These are phyloP conservation scores for Penicillium goetzii DNA, from an alignment of 495 filamentous ascomycete genomes.

Conservation along the genomic window DNA sequence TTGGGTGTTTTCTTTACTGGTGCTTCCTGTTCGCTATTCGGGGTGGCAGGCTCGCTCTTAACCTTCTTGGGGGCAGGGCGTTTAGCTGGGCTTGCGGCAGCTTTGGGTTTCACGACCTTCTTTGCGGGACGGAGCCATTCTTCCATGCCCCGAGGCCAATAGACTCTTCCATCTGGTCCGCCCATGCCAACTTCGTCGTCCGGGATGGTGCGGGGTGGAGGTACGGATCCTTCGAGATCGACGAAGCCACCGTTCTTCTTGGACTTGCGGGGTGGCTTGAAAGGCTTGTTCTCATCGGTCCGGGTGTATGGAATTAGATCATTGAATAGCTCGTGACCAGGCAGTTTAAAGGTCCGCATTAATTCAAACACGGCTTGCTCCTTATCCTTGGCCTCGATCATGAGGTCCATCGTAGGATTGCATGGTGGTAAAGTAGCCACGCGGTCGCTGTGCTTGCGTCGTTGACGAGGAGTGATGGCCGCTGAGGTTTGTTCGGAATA, in stretches of 20 bases:
- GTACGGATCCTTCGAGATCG: conserved; percentile 52
- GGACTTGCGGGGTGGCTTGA: conserved; percentile 53
- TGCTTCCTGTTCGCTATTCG: conserved; percentile 21
- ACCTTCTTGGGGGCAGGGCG: conserved; percentile 27
- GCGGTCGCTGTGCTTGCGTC: conserved; percentile 82
- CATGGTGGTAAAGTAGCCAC: conserved; percentile 82
- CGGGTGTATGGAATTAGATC: conserved; percentile 79
- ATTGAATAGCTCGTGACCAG: conserved; percentile 73
- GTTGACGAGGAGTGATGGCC: conserved; percentile 74
- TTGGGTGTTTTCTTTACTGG: conserved; percentile 31
- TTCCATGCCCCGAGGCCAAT: conserved; percentile 89
- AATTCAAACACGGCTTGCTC: conserved; percentile 96
- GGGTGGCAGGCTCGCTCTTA: conserved; percentile 22
- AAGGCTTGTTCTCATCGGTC: conserved; percentile 74
- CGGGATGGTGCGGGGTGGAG: conserved; percentile 50
- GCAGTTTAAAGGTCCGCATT: conserved; percentile 83
- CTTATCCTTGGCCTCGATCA: conserved; percentile 99
- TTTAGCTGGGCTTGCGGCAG: conserved; percentile 32
- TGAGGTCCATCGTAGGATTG: conserved; percentile 80
- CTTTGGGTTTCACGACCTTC: conserved; percentile 64
- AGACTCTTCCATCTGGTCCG: conserved; percentile 81
- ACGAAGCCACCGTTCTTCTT: conserved; percentile 54
- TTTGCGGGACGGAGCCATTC: conserved; percentile 86
- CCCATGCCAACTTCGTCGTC: conserved; percentile 86
- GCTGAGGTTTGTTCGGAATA: conserved; percentile 79